These are phyloP conservation scores for Nicotiana knightiana DNA, from an alignment of 257 asterid genomes.

Conservation along the genomic window DNA sequence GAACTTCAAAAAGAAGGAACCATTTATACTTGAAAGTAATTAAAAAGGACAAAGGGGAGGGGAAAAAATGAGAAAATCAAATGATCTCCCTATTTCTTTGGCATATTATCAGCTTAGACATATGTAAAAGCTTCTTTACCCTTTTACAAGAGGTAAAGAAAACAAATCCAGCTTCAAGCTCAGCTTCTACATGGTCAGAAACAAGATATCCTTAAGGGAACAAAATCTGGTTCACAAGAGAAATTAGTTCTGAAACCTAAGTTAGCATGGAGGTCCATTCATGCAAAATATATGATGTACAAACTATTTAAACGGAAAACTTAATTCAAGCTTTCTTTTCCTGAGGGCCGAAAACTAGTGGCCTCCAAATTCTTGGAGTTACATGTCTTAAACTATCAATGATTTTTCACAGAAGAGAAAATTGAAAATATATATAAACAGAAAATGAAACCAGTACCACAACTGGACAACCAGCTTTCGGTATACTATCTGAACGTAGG, in stretches of 20 bases:
- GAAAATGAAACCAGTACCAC: slow-evolving; percentile 47
- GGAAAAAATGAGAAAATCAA: neutral
- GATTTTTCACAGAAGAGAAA: neutral
- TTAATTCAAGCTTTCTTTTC: neutral
- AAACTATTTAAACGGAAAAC: neutral
- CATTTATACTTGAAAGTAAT: neutral
- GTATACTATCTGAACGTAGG: slow-evolving; percentile 79
- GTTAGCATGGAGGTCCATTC: slow-evolving; percentile 3
- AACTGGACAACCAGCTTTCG: slow-evolving; percentile 98
- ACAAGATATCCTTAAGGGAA: neutral
- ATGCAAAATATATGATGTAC: neutral
- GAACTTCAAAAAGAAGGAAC: neutral
- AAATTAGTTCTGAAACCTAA: neutral
- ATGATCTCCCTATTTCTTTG: neutral
- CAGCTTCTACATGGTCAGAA: neutral
- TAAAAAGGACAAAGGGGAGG: neutral
- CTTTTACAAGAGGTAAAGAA: neutral
- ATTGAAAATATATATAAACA: neutral
- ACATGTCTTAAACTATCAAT: neutral
- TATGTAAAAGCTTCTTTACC: neutral
- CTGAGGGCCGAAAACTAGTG: neutral
- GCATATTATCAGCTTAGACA: neutral
- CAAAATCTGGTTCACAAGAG: neutral
- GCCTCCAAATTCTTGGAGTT: neutral
- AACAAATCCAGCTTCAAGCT: neutral